These are phyloP conservation scores for Salvia splendens DNA, from an alignment of 257 asterid species.

Conservation along the genomic window DNA sequence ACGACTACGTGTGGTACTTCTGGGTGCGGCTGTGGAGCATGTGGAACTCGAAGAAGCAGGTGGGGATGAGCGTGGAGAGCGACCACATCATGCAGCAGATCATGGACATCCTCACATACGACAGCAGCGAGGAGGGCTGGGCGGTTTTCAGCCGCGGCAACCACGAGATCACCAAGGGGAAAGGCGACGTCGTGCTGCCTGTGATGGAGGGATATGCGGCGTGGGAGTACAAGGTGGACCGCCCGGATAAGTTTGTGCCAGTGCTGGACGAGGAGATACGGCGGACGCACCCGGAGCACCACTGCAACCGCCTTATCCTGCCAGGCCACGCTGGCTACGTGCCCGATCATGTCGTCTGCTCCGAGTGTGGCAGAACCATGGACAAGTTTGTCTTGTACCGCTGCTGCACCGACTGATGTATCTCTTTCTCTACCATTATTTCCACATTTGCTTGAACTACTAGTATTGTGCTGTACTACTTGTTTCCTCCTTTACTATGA, in stretches of 20 bases:
- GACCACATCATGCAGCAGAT: slow-evolving; percentile 69
- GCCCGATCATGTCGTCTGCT: slow-evolving; percentile 69
- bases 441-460: no score
- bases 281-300: slow-evolving; percentile 54
- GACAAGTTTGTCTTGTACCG: slow-evolving; percentile 78
- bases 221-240: slow-evolving; percentile 56
- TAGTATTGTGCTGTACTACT: no score
- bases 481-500: no score
- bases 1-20: slow-evolving; percentile 72
- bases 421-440: neutral
- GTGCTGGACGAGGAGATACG: slow-evolving; percentile 46
- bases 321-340: slow-evolving; percentile 58
- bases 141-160: slow-evolving; percentile 68
- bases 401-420: slow-evolving; percentile 66
- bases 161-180: slow-evolving; percentile 51
- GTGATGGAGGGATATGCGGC: slow-evolving; percentile 36
- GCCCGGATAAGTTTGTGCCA: slow-evolving; percentile 49
- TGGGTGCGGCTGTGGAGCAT: slow-evolving; percentile 88
- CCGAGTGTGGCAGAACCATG: slow-evolving; percentile 71
- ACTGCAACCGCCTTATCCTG: slow-evolving; percentile 70
- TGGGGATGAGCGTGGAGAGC: slow-evolving; percentile 51
- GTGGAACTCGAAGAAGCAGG: slow-evolving; percentile 83
- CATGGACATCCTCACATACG: slow-evolving; percentile 56
- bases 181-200: slow-evolving; percentile 44
- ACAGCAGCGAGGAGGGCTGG: slow-evolving; percentile 78